Evolutionary conservation across 2,329 filamentous ascomycete species (phyloP), one percentile per base, ranked within the genome.

Genomic region (Gyromitra esculenta): DNA sequence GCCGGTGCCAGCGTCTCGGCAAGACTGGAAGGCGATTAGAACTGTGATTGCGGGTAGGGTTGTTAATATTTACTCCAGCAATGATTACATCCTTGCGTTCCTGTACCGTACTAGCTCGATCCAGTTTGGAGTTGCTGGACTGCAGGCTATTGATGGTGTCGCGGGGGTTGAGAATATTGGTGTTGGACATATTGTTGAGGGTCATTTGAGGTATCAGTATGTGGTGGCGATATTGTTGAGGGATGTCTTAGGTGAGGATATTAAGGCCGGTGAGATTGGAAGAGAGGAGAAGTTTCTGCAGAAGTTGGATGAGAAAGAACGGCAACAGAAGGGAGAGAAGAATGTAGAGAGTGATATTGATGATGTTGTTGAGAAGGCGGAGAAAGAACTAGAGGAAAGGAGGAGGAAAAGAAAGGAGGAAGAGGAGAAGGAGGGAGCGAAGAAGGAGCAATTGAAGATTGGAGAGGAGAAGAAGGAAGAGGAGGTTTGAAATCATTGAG

Each of bases 11-110:
- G 76, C 73, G 15, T 92, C 91, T 0, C 88, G 91, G 57, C 84
- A 88, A 0, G 86, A 87, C 0, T 97, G 94, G 94, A 88, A 90
- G 57, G 86, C 89, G 48, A 89, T 97, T 79, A 89, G 93, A 39
- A 89, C 88, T 57, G 92, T 95, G 0, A 93, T 97, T 0, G 89
- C 91, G 1, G 94, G 94, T 1, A 88, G 91, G 73, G 87, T 97
- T 6, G 91, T 97, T 80, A 97, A 97, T 80, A 93, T 95, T 7
- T 97, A 91, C 84, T 95, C 92, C 1, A 89, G 91, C 67, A 94
- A 96, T 76, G 94, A 97, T 83, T 92, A 93, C 81, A 90, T 97
- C 41, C 89, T 97, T 0, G 94, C 90, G 0, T 95, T 97, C 82
- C 85, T 97, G 18, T 97, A 97, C 83, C 90, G 94, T 57, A 91